These are phyloP conservation scores for Ceriops tagal DNA, from an alignment of 345 rosid genomes.

Conservation along the genomic window DNA sequence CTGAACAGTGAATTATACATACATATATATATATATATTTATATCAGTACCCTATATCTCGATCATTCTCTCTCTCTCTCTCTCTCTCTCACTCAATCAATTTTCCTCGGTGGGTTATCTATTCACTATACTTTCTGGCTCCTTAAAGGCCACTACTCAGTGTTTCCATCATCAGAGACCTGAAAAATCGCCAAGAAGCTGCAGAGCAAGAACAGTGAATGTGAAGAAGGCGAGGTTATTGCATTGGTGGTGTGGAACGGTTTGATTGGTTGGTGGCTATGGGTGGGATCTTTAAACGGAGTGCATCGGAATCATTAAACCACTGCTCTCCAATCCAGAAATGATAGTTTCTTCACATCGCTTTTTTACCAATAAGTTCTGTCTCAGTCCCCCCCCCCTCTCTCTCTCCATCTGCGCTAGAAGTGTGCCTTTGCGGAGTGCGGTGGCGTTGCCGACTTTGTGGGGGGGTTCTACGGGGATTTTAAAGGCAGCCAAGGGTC, in stretches of 20 bases:
- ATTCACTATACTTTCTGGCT: slow-evolving; percentile 3
- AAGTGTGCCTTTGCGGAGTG: too few relatives aligned
- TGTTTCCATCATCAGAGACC: slow-evolving; percentile 18
- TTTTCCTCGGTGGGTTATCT: slow-evolving; percentile 1
- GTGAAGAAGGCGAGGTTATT: background rate
- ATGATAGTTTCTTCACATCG: slow-evolving; percentile 9
- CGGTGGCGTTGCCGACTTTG: too few relatives aligned
- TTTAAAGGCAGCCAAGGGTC: too few relatives aligned
- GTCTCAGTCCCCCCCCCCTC: background rate
- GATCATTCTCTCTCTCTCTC: background rate
- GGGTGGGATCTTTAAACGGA: background rate
- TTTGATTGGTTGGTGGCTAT: background rate
- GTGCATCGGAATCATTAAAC: slow-evolving; percentile 7
- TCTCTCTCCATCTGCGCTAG: too few relatives aligned
- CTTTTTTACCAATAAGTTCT: background rate
- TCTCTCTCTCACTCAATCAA: background rate
- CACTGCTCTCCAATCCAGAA: background rate
- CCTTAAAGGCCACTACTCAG: slow-evolving; percentile 20
- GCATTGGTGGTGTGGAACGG: background rate
- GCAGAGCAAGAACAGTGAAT: slow-evolving; percentile 21
- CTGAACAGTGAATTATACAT: background rate
- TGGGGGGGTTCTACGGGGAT: too few relatives aligned
- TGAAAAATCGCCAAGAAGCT: slow-evolving; percentile 28
- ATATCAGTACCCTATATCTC: too few relatives aligned
- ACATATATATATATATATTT: too few relatives aligned